Conservation (phyloP, 306 rosid genomes). For the Acacia confusa region DNA sequence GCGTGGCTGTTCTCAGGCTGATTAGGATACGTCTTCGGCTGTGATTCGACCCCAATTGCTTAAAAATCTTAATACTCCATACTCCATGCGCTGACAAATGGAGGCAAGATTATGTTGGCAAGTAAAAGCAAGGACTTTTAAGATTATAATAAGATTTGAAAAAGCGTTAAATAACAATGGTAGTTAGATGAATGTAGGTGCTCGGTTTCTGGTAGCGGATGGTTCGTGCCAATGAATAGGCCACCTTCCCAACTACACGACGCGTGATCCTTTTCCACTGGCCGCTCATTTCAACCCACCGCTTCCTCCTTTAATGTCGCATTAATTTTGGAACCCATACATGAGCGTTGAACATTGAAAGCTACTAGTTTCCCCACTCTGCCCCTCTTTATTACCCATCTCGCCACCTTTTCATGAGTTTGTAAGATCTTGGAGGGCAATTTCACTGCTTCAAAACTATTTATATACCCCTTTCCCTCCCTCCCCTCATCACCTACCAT, state of each 20-base stretch:
- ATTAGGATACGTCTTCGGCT: background rate
- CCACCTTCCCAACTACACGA: slow-evolving; percentile 37
- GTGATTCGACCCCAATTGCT: background rate
- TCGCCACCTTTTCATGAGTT: background rate
- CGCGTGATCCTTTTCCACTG: slow-evolving; percentile 5
- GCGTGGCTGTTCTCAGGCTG: background rate
- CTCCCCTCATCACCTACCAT: background rate
- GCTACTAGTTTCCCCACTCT: background rate
- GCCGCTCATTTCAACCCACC: slow-evolving; percentile 25
- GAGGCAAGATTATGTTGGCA: background rate
- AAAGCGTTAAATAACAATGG: background rate
- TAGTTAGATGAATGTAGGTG: background rate
- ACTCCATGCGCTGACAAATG: background rate
- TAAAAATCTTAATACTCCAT: background rate
- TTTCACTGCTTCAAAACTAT: slow-evolving; percentile 15
- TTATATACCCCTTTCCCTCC: slow-evolving; percentile 10
- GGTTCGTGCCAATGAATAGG: slow-evolving; percentile 6
- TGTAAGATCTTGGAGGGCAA: slow-evolving; percentile 29
- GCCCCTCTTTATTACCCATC: background rate
- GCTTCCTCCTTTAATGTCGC: slow-evolving; percentile 35
- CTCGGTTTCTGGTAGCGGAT: too few species aligned
- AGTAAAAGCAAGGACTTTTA: background rate
- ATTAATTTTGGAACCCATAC: slow-evolving; percentile 20
- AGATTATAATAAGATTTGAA: background rate
- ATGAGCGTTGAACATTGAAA: background rate